Percentiles rank a stretch among this genome's conserved stretches.
These are phyloP conservation scores for Pseudocercospora crystallina DNA, from an alignment of 2,329 filamentous ascomycete genomes.

Conservation along the genomic window DNA sequence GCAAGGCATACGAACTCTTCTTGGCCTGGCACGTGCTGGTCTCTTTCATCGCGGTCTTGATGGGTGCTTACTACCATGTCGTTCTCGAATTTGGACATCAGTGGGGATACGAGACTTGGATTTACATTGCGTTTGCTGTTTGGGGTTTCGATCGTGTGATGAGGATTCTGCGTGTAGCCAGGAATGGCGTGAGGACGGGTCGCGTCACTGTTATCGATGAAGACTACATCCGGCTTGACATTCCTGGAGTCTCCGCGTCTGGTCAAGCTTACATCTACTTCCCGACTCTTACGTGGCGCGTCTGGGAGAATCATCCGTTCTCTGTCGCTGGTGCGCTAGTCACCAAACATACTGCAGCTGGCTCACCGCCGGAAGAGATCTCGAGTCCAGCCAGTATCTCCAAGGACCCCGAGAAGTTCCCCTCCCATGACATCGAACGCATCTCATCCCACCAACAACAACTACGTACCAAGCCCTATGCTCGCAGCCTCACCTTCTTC, in stretches of 20 bases:
- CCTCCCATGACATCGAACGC: constrained; percentile 1
- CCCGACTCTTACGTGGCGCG: constrained; percentile 42
- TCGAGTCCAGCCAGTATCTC: neutral
- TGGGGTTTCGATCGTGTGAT: constrained; percentile 50
- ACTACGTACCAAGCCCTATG: neutral
- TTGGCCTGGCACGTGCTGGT: constrained; percentile 46
- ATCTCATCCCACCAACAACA: neutral
- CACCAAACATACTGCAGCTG: neutral
- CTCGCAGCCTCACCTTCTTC: constrained; percentile 41
- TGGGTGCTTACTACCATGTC: constrained; percentile 49
- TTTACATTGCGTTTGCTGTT: constrained; percentile 44
- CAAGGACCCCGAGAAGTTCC: constrained; percentile 3
- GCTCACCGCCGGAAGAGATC: neutral
- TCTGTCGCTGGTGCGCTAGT: constrained; percentile 36
- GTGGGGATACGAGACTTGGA: constrained; percentile 52
- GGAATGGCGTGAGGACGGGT: constrained; percentile 40
- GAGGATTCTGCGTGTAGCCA: constrained; percentile 41
- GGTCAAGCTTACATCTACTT: constrained; percentile 52
- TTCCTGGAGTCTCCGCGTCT: constrained; percentile 42
- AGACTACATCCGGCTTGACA: constrained; percentile 43
- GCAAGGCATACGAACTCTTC: constrained; percentile 46
- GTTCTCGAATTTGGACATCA: constrained; percentile 35
- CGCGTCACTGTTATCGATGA: constrained; percentile 37
- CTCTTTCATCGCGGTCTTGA: constrained; percentile 40
- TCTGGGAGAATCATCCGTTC: constrained; percentile 59